Evolutionary conservation across 331 rosid species (phyloP).

Genomic region (Malus hybrid): DNA sequence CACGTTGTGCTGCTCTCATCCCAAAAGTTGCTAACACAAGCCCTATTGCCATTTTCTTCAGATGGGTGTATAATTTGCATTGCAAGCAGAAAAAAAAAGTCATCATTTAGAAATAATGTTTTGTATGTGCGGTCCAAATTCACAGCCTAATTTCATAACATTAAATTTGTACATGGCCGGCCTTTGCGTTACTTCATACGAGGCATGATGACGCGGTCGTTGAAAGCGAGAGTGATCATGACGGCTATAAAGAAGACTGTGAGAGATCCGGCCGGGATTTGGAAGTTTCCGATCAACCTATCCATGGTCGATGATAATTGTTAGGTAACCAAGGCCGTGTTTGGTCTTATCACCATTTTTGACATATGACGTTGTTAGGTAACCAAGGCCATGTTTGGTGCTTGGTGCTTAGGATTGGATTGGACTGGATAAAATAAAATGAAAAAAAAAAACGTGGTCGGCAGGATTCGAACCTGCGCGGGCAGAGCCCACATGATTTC

Average conservation of each 20-base stretch:
- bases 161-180: slow-evolving; percentile 44
- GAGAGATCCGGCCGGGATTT: slow-evolving; percentile 85
- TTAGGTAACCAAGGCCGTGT: slow-evolving; percentile 49
- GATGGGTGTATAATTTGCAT: slow-evolving; percentile 24
- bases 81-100: too few species aligned
- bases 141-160: too few species aligned
- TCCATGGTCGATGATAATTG: slow-evolving; percentile 87
- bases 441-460: slow-evolving; percentile 32
- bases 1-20: slow-evolving; percentile 61
- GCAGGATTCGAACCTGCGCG: slow-evolving; percentile 99
- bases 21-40: slow-evolving; percentile 53
- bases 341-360: slow-evolving; percentile 51
- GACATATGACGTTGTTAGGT: too few species aligned
- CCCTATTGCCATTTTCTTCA: slow-evolving; percentile 76
- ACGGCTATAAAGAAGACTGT: slow-evolving; percentile 82
- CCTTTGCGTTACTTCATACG: slow-evolving; percentile 65
- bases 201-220: slow-evolving; percentile 80
- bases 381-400: too few species aligned
- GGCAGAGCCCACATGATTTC: slow-evolving; percentile 99
- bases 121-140: too few species aligned
- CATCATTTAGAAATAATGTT: too few species aligned
- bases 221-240: slow-evolving; percentile 49
- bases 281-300: slow-evolving; percentile 51
- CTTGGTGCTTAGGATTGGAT: too few species aligned
- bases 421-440: too few species aligned